Evolutionary conservation across 2,329 filamentous ascomycete genomes (phyloP).

Genomic region (Amauroascus niger): DNA sequence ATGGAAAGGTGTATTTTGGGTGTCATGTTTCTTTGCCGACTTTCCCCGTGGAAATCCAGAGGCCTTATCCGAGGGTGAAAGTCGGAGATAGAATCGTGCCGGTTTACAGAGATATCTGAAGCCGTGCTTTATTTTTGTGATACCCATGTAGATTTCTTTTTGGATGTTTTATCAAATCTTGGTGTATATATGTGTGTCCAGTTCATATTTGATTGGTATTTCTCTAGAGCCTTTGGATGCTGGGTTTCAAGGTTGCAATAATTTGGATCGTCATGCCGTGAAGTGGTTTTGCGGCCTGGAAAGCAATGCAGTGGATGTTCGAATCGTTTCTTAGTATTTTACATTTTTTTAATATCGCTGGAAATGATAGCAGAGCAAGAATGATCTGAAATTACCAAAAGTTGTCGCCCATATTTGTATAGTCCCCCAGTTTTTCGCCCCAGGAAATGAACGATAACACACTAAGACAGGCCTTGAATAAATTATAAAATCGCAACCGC

Average conservation of each 20-base stretch:
- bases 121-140: not conserved
- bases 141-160: not conserved
- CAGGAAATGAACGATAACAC: not conserved
- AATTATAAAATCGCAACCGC: not conserved
- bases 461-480: not conserved
- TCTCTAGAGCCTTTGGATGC: not conserved
- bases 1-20: slow-evolving; percentile 83
- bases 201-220: no score
- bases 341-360: not conserved
- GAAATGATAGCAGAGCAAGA: not conserved
- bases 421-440: not conserved
- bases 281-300: no score
- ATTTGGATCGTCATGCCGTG: not conserved
- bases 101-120: slow-evolving; percentile 19
- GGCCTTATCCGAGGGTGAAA: slow-evolving; percentile 25
- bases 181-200: no score
- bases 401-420: slow-evolving; percentile 8
- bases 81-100: slow-evolving; percentile 35
- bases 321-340: not conserved
- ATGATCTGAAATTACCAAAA: not conserved
- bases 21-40: slow-evolving; percentile 52
- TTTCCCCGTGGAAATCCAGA: slow-evolving; percentile 12
- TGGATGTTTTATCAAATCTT: not conserved
- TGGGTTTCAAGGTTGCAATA: not conserved
- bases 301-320: not conserved